These are phyloP conservation scores for Microsporum ferrugineum DNA, from an alignment of 2,329 filamentous ascomycete genomes.

Conservation along the genomic window DNA sequence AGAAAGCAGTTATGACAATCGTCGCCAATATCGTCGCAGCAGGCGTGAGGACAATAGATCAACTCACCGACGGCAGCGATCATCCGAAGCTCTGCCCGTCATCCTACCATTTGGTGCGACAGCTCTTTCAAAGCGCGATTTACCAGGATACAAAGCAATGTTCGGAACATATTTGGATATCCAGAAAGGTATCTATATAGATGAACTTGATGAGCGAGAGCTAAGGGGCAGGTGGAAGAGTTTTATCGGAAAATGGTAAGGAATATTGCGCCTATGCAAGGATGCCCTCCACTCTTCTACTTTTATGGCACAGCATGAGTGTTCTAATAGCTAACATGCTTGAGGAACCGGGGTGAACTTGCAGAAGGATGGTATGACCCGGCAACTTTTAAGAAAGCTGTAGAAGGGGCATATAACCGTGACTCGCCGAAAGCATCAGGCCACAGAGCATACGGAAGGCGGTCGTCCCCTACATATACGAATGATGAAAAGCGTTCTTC, in stretches of 20 bases:
- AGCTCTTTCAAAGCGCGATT: slow-evolving; percentile 56
- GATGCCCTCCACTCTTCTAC: neutral
- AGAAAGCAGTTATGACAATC: slow-evolving; percentile 26
- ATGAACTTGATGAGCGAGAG: slow-evolving; percentile 62
- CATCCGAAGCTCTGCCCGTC: slow-evolving; percentile 16
- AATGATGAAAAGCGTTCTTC: neutral
- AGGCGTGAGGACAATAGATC: slow-evolving; percentile 5
- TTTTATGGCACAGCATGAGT: neutral
- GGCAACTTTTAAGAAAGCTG: slow-evolving; percentile 49
- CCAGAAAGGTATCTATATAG: slow-evolving; percentile 65
- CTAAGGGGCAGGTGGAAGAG: slow-evolving; percentile 82
- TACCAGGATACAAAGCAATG: slow-evolving; percentile 54
- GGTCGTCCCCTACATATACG: neutral
- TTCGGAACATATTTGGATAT: slow-evolving; percentile 79
- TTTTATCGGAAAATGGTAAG: slow-evolving; percentile 75
- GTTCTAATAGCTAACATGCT: slow-evolving; percentile 35
- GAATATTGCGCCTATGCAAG: slow-evolving; percentile 2
- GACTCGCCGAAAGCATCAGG: neutral
- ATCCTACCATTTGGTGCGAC: slow-evolving; percentile 56
- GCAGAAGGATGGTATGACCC: slow-evolving; percentile 92
- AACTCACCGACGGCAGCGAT: slow-evolving; percentile 8
- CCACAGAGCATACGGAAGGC: neutral
- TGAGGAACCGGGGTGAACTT: slow-evolving; percentile 71
- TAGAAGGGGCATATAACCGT: slow-evolving; percentile 18
- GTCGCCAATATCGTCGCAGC: slow-evolving; percentile 22